Evolutionary conservation across 352 stramenopile species (phyloP), one percentile per base, ranked within the genome.

Genomic region (Pythium sukuiense): DNA sequence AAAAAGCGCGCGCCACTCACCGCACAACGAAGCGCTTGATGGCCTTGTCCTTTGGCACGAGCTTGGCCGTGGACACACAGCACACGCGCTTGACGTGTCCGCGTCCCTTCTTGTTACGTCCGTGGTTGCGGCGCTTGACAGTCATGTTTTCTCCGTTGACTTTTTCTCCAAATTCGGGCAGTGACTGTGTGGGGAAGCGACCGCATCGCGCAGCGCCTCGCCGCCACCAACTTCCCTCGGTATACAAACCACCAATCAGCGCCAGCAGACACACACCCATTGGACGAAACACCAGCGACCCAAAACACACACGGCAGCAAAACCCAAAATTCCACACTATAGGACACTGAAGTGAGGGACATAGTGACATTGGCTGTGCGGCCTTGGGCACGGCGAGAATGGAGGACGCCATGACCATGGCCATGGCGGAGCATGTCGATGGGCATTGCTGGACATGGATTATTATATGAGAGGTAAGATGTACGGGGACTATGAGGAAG

Each of bases 91-190:
- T 99, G 70, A 99, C 97, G 90, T 99, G 97, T 80, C 97, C 97
- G 74, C 97, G 96, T 77, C 95, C 95, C 83, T 99, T 98, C 92
- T 99, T 99, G 95, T 99, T 99, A 77, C 97, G 90, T 85, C 97
- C 97, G 85, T 99, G 96, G 83, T 99, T 99, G 72, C 97, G 91
- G 77, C 97, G 91, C 87, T 99, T 99, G 67, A 99, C 97, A 88
- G 97, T 99, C 97, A 99, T 99, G 63, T 82, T 98, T 80, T 71
- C 77, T 90, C 68, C 67, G 76, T 86, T 83, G 73, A 79, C 83
- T 88, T 89, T 70, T 92, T 92, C 85, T 93, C 82, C 81, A 89
- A 92, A 92, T 84, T 93, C 73, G 67, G 74, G 63, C 61, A 72
- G 59, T 72, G 60, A 46, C 30, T 43, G 45, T 70, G 26, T 59